Conservation (phyloP, 2,329 filamentous ascomycete species). For the Amylocarpus encephaloides region DNA sequence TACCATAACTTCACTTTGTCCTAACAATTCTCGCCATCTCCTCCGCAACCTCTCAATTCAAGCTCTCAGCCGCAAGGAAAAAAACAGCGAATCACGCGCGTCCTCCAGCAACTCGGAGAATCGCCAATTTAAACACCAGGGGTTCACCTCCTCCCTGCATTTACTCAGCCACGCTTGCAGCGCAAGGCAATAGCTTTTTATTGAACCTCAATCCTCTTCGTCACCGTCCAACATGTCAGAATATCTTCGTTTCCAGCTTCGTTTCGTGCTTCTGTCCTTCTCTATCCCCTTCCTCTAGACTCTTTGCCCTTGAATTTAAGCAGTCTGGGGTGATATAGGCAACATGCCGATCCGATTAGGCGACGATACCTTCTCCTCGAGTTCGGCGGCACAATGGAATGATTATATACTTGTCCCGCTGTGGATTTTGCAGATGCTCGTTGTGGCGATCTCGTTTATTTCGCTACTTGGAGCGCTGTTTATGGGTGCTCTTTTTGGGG, state of each 20-base stretch:
- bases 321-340: too few species aligned
- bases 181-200: background rate
- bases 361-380: background rate
- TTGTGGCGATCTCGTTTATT: background rate
- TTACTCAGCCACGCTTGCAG: background rate
- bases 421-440: background rate
- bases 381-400: background rate
- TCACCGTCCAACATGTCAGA: background rate
- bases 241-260: background rate
- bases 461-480: background rate
- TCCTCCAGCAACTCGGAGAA: background rate
- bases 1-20: too few species aligned
- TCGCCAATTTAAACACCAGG: background rate
- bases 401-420: background rate
- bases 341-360: conserved; percentile 5
- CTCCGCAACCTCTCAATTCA: too few species aligned
- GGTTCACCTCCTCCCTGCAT: background rate
- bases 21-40: too few species aligned
- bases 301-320: too few species aligned
- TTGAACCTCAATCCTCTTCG: background rate
- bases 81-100: background rate
- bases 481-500: background rate
- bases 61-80: background rate
- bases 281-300: too few species aligned
- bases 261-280: background rate